Conservation (phyloP, 768 basidiomycete genomes). For the Gymnopilus junonius region DNA sequence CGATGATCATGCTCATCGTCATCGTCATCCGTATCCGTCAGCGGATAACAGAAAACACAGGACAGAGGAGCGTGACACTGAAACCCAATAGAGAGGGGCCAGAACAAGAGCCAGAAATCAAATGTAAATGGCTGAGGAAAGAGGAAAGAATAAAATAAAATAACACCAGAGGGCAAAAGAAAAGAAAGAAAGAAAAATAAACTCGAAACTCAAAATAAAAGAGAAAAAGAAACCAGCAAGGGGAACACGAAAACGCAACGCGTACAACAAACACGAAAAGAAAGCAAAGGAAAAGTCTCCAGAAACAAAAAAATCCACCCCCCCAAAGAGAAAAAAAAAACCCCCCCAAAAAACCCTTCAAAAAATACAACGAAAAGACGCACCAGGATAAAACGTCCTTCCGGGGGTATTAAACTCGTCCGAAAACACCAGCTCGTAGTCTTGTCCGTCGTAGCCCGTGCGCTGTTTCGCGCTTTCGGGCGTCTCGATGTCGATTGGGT, state of each 20-base stretch:
- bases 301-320: neutral
- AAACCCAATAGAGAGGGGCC: no score
- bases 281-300: neutral
- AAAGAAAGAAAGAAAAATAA: neutral
- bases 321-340: neutral
- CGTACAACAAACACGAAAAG: no score
- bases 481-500: slow-evolving; percentile 73
- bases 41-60: no score
- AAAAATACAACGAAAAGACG: slow-evolving; percentile 5
- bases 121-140: neutral
- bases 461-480: slow-evolving; percentile 60
- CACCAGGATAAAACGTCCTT: slow-evolving; percentile 60
- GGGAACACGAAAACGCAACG: no score
- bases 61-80: no score
- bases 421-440: slow-evolving; percentile 73
- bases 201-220: neutral
- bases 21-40: no score
- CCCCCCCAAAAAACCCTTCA: neutral
- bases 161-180: neutral
- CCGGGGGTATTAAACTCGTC: slow-evolving; percentile 79
- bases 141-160: neutral
- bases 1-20: no score
- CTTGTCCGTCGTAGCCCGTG: slow-evolving; percentile 72
- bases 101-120: no score
- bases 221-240: neutral